A percentile compares a stretch with the other conserved stretches of the same genome.
phyloP scores from a whole-genome alignment of 768 basidiomycete genomes.

The Dacryopinax primogenitus region DNA sequence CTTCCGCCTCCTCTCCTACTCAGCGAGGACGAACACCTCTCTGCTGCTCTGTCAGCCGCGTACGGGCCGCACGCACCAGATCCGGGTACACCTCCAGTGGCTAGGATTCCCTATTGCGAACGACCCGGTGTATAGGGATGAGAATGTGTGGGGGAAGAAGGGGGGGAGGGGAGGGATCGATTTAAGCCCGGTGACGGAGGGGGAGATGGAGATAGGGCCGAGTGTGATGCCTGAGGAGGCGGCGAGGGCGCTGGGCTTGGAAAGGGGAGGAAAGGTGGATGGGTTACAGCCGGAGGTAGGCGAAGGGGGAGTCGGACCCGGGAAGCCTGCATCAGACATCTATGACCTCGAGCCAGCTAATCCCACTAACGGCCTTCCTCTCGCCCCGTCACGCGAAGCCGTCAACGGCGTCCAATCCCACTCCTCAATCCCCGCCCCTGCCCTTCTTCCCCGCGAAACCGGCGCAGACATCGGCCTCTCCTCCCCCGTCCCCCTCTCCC shows the following conservation, averaged over 20 bases:
- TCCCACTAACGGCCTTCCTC: too few relatives aligned
- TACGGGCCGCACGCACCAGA: constrained; percentile 58
- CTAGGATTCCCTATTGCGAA: constrained; percentile 90
- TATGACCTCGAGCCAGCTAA: too few relatives aligned
- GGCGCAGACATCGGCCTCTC: constrained; percentile 81
- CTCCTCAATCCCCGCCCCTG: background rate
- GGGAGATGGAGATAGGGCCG: background rate
- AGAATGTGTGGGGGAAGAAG: constrained; percentile 26
- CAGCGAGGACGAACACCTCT: constrained; percentile 64
- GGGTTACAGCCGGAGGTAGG: constrained; percentile 11
- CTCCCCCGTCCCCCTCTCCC: constrained; percentile 66
- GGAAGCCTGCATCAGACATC: too few relatives aligned
- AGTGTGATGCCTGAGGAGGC: constrained; percentile 18
- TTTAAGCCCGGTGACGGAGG: background rate
- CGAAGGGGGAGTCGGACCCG: too few relatives aligned
- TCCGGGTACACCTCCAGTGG: constrained; percentile 91
- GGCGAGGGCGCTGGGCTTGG: constrained; percentile 17
- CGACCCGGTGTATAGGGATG: constrained; percentile 81
- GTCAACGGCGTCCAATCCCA: constrained; percentile 6
- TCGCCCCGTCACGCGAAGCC: constrained; percentile 5
- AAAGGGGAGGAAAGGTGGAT: constrained; percentile 10
- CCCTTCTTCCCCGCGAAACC: constrained; percentile 63
- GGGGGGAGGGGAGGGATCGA: background rate
- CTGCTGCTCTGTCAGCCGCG: constrained; percentile 61
- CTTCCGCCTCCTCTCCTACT: constrained; percentile 72